phyloP scores from a whole-genome alignment of 148 eudicot species.

The Dysphania ambrosioides region DNA sequence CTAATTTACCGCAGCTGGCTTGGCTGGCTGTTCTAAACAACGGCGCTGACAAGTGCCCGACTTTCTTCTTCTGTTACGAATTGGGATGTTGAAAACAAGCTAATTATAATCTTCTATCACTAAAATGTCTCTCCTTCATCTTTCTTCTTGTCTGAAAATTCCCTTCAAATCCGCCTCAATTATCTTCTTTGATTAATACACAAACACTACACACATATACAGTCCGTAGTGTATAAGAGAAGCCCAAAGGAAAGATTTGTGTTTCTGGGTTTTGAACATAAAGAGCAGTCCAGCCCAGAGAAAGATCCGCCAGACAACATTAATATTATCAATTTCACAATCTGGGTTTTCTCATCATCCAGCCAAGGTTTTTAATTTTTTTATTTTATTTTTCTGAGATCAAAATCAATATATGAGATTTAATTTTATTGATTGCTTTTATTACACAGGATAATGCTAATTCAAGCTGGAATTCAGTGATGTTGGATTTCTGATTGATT shows the following conservation, averaged over 20 bases:
- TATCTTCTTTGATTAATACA: too few relatives aligned
- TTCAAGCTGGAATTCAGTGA: too few relatives aligned
- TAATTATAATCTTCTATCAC: background rate
- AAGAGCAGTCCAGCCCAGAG: too few relatives aligned
- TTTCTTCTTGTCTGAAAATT: background rate
- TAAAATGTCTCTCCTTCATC: background rate
- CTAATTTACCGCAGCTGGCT: slow-evolving; percentile 9
- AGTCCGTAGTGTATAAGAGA: background rate
- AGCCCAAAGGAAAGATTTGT: too few relatives aligned
- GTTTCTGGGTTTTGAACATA: background rate
- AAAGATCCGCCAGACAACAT: slow-evolving; percentile 24
- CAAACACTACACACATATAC: too few relatives aligned
- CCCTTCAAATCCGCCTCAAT: slow-evolving; percentile 8
- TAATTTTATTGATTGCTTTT: background rate
- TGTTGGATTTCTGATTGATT: too few relatives aligned
- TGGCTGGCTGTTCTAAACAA: slow-evolving; percentile 1
- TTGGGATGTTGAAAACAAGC: too few relatives aligned
- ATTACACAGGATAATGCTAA: too few relatives aligned
- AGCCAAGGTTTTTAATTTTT: slow-evolving; percentile 13
- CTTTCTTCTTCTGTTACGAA: background rate
- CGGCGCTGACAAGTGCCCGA: slow-evolving; percentile 13
- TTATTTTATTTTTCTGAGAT: background rate
- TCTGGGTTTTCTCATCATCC: slow-evolving; percentile 21
- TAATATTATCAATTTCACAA: slow-evolving; percentile 9
- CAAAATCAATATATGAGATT: background rate